Conservation (phyloP, 169 alveolate species). For the Plasmodium yoelii region DNA sequence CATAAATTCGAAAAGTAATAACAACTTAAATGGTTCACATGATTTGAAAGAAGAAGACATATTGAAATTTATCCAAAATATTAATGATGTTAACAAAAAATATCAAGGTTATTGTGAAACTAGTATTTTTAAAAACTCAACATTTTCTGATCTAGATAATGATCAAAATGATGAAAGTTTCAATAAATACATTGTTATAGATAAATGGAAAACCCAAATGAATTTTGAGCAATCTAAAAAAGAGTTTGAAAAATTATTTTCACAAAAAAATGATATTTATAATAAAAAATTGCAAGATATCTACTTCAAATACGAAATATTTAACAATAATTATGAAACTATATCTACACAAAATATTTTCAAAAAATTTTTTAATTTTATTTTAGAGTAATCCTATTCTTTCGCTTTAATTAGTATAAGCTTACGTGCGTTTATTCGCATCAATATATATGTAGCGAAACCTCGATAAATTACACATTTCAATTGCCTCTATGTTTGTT, state of each 20-base stretch:
- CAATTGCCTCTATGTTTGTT: background rate
- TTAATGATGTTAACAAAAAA: slow-evolving; percentile 37
- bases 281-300: slow-evolving; percentile 60
- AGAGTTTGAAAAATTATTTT: slow-evolving; percentile 44
- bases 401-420: background rate
- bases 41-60: slow-evolving; percentile 51
- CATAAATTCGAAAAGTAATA: background rate
- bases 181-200: slow-evolving; percentile 59
- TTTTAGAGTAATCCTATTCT: slow-evolving; percentile 10
- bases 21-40: background rate
- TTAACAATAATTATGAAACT: slow-evolving; percentile 58
- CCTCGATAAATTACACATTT: background rate
- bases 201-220: slow-evolving; percentile 61
- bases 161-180: slow-evolving; percentile 49
- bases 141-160: slow-evolving; percentile 28
- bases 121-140: slow-evolving; percentile 48
- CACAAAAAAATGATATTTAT: slow-evolving; percentile 51
- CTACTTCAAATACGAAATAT: slow-evolving; percentile 45
- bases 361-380: slow-evolving; percentile 16
- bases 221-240: slow-evolving; percentile 59
- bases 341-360: slow-evolving; percentile 52
- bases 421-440: background rate
- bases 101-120: slow-evolving; percentile 71
- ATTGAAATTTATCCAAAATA: slow-evolving; percentile 27
- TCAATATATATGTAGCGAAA: background rate